A percentile compares a stretch with the other conserved stretches of the same genome.
phyloP scores from a whole-genome alignment of 2,329 filamentous ascomycete genomes.

The Aureobasidium sp. region DNA sequence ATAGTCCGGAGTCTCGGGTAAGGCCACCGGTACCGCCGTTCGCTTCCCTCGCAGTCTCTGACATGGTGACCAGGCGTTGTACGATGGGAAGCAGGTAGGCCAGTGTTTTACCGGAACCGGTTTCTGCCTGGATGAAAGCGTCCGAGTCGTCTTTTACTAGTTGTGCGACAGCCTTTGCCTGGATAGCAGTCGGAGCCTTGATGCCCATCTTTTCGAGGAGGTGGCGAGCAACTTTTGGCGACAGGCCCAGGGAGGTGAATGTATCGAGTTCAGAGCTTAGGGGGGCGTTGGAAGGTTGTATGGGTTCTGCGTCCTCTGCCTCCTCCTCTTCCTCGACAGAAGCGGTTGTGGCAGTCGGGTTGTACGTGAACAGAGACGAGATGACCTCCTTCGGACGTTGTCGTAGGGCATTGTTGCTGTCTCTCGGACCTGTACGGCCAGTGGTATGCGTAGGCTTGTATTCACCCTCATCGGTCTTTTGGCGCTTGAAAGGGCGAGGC shows the following conservation, averaged over 20 bases:
- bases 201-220: slow-evolving; percentile 78
- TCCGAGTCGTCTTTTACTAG: slow-evolving; percentile 75
- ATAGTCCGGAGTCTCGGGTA: slow-evolving; percentile 79
- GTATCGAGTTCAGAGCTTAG: slow-evolving; percentile 75
- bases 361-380: slow-evolving; percentile 88
- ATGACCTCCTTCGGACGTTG: slow-evolving; percentile 56
- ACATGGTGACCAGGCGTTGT: slow-evolving; percentile 75
- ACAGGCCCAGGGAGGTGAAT: slow-evolving; percentile 80
- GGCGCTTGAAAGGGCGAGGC: slow-evolving; percentile 19
- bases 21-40: slow-evolving; percentile 44
- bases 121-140: slow-evolving; percentile 94
- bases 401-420: not conserved
- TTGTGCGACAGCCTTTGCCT: slow-evolving; percentile 79
- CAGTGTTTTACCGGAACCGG: slow-evolving; percentile 93
- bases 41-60: slow-evolving; percentile 42
- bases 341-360: slow-evolving; percentile 62
- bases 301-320: slow-evolving; percentile 41
- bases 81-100: slow-evolving; percentile 93
- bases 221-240: slow-evolving; percentile 71
- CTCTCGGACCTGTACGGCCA: slow-evolving; percentile 10
- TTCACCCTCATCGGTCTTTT: slow-evolving; percentile 17
- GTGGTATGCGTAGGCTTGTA: slow-evolving; percentile 4
- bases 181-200: slow-evolving; percentile 88
- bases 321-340: slow-evolving; percentile 45
- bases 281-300: slow-evolving; percentile 84